These are phyloP conservation scores for Cornus florida DNA, from an alignment of 148 eudicot genomes.

Conservation along the genomic window DNA sequence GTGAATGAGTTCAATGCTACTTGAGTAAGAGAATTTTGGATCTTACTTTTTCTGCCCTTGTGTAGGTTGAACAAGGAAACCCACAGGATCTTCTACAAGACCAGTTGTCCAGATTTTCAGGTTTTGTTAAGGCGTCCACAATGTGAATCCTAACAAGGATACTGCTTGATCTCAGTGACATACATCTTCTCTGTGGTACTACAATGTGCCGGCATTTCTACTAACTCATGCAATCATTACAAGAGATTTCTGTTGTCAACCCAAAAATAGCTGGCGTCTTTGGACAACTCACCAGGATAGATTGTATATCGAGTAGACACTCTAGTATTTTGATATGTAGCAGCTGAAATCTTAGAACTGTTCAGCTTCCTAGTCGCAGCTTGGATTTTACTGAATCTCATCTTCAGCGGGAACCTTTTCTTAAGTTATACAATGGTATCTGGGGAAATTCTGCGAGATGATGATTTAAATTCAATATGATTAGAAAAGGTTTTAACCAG, in stretches of 20 bases:
- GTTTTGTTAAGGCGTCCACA: constrained; percentile 71
- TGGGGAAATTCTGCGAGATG: neutral
- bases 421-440: neutral
- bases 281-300: neutral
- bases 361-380: neutral
- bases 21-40: neutral
- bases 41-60: neutral
- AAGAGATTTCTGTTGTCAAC: neutral
- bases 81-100: constrained; percentile 67
- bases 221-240: neutral
- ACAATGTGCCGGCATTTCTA: neutral
- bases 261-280: neutral
- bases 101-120: constrained; percentile 55
- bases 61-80: constrained; percentile 86
- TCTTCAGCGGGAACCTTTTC: neutral
- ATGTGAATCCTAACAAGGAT: constrained; percentile 32
- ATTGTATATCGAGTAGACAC: too few relatives aligned
- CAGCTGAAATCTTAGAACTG: neutral
- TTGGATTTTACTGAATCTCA: neutral
- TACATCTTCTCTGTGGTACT: neutral
- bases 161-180: neutral
- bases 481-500: neutral
- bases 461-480: neutral
- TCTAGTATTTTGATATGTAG: neutral
- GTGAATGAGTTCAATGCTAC: too few relatives aligned